Evolutionary conservation across 2,329 filamentous ascomycete species (phyloP).

Genomic region (Fusarium domesticum): DNA sequence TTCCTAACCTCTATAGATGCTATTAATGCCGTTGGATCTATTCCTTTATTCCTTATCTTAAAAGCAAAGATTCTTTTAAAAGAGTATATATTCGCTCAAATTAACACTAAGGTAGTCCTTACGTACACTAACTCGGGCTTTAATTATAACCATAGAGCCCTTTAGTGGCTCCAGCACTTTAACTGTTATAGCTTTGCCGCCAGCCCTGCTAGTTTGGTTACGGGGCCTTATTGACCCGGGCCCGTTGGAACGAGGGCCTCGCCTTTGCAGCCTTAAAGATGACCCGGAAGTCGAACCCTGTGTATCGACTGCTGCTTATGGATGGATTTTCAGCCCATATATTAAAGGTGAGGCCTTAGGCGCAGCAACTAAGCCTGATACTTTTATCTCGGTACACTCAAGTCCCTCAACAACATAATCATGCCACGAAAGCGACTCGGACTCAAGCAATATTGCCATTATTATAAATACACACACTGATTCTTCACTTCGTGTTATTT

Average conservation of each 20-base stretch:
- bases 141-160: neutral
- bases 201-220: neutral
- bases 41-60: constrained; percentile 2
- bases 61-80: constrained; percentile 1
- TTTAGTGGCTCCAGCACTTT: constrained; percentile 1
- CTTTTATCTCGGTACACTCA: too few relatives aligned
- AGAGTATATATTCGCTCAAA: constrained; percentile 2
- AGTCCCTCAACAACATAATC: too few relatives aligned
- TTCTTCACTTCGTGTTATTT: too few relatives aligned
- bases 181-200: constrained; percentile 1
- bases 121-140: neutral
- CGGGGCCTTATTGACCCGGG: neutral
- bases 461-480: too few relatives aligned
- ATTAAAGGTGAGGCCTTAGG: too few relatives aligned
- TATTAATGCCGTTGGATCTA: neutral
- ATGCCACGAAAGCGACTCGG: too few relatives aligned
- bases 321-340: constrained; percentile 1
- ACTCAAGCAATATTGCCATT: too few relatives aligned
- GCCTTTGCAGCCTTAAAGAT: neutral
- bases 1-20: neutral
- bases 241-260: neutral
- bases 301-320: constrained; percentile 2
- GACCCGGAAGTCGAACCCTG: neutral
- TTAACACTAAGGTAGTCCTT: neutral
- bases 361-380: too few relatives aligned